Evolutionary conservation across 768 basidiomycete species (phyloP).

Genomic region (Termitomyces sp.): DNA sequence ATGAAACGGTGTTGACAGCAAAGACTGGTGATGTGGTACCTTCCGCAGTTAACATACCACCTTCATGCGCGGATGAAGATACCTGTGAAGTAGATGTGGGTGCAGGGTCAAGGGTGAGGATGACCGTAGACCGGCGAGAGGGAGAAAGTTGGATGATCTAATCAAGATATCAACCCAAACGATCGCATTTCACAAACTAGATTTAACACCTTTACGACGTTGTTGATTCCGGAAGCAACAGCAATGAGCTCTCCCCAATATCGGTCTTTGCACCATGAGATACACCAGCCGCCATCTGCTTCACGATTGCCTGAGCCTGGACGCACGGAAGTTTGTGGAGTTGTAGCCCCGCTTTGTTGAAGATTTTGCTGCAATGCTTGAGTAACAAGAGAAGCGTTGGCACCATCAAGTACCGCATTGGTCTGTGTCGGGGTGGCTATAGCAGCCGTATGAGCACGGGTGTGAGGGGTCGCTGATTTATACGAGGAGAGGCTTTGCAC

Average conservation of each 20-base stretch:
- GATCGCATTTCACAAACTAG: neutral
- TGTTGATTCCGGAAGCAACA: slow-evolving; percentile 63
- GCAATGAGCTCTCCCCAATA: slow-evolving; percentile 95
- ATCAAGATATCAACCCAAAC: neutral
- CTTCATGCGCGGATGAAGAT: slow-evolving; percentile 13
- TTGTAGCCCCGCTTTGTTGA: slow-evolving; percentile 22
- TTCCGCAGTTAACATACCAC: slow-evolving; percentile 16
- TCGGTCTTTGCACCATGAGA: slow-evolving; percentile 94
- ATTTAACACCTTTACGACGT: slow-evolving; percentile 62
- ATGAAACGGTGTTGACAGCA: slow-evolving; percentile 79
- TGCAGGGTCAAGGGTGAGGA: slow-evolving; percentile 56
- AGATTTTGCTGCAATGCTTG: slow-evolving; percentile 55
- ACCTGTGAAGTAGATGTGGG: slow-evolving; percentile 22
- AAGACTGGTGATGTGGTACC: slow-evolving; percentile 35
- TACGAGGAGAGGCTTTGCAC: slow-evolving; percentile 46
- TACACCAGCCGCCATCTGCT: slow-evolving; percentile 88
- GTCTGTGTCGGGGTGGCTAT: slow-evolving; percentile 72
- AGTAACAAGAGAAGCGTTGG: slow-evolving; percentile 55
- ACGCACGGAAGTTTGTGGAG: slow-evolving; percentile 10
- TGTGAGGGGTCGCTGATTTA: slow-evolving; percentile 33
- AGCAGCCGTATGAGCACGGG: slow-evolving; percentile 49
- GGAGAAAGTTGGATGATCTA: slow-evolving; percentile 74
- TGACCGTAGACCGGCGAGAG: slow-evolving; percentile 57
- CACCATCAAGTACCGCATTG: slow-evolving; percentile 44
- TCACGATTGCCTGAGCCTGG: slow-evolving; percentile 57